Base-by-base conservation (phyloP, 2,329 filamentous ascomycete genomes). In the Fusarium nanum region DNA sequence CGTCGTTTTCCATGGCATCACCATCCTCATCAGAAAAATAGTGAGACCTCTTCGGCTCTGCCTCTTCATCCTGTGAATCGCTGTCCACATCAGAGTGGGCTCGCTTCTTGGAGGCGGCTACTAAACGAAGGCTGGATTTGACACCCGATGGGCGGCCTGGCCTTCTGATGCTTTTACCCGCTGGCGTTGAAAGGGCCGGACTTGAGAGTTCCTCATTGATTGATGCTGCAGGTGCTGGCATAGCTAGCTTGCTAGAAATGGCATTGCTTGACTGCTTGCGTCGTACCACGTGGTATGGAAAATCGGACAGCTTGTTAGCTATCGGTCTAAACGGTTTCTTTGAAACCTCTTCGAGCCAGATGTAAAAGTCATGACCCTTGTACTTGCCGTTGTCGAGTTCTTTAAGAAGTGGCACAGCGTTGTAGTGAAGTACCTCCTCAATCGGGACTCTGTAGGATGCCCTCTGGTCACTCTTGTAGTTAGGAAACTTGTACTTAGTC, bases 391-490 rank as follows among this genome's bases (percentile, higher is more conserved):
- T 70, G 40, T 79, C 78, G 3, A 85, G 73, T 6, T 65, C 67
- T 4, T 74, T 56, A 2, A 83, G 67, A 8, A 88, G 76, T 8
- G 80, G 79, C 7, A 69, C 70, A 3, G 84, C 79, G 56, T 84
- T 83, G 64, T 84, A 86, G 14, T 81, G 78, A 4, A 85, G 72
- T 5, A 87, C 73, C 40, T 86, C 82, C 40, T 76, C 59, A 5
- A 79, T 76, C 5, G 79, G 79, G 12, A 86, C 79, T 48, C 76
- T 83, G 71, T 84, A 83, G n/a, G 77, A 74, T 22, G 76, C 79
- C 7, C 42, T 70, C 13, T 76, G 50, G 0, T 71, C 73, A 6
- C 64, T 76, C 37, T 74, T 78, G 40, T 64, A 73, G 27, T 55
- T 59, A 10, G 78, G 78, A 28, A 81, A 78, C 30, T 67, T 75